Base-by-base conservation (phyloP, 2,329 filamentous ascomycete species). In the Teratosphaeria destructans region DNA sequence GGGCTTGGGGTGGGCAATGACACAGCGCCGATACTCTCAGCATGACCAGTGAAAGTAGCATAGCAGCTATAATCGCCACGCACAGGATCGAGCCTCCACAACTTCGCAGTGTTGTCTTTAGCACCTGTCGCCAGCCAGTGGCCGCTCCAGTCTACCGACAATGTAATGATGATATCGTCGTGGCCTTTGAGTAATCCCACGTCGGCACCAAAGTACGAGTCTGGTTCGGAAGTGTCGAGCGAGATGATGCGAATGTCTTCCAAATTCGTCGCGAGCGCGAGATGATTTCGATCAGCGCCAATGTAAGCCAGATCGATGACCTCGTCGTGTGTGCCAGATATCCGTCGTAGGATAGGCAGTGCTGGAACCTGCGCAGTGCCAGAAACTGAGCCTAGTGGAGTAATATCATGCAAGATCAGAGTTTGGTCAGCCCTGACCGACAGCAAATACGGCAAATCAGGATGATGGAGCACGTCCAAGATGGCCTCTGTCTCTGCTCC, bases 281-380 rank as follows among this genome's bases (percentile, higher is more conserved):
- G 81, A 57, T 95, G 77, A 2, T 90, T 93, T 60, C 84, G 85
- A 67, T 95, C 87, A 0, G 86, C 84, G 1, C 94, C 84, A 58
- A 97, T 79, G 68, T 94, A 96, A 34, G 87, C 89, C 37, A 99
- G 78, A 71, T 99, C 95, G 66, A 99, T 96, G 57, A 99, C 91
- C 73, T 99, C 94, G 72, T 99, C 95, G 73, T 97, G 91, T 6
- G 94, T 96, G 57, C 94, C 95, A 4, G 93, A 96, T 65, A 99
- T 95, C 53, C 90, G 84, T 65, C 89, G 85, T 53, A 89, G 81
- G 0, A 86, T 69, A 10, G 81, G 78, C 27, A 87, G 73, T n/a
- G 82, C 76, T 12, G 65, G 58, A 27, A 67, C 66, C 27, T 62
- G 64, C 11, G 53, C n/a, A 19, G 27, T 37, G 34, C 26, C 23